Percentiles rank a stretch among this genome's conserved stretches.
These are phyloP conservation scores for Lactarius psammicola DNA, from an alignment of 768 basidiomycete species.

Conservation along the genomic window DNA sequence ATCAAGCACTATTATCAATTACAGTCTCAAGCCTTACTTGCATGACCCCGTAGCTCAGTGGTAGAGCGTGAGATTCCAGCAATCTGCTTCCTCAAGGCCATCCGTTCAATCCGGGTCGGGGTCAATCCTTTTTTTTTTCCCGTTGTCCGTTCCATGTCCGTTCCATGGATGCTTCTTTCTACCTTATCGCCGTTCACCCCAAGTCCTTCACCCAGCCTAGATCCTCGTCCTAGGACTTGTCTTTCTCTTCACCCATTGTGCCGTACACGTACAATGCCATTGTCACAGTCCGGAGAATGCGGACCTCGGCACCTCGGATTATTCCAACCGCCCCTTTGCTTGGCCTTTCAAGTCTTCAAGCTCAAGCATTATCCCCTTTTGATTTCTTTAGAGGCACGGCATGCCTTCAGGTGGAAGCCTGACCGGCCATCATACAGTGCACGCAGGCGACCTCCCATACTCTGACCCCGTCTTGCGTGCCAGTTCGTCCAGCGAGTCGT, in stretches of 20 bases:
- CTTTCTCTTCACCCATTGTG: not conserved
- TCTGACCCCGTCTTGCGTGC: conserved; percentile 3
- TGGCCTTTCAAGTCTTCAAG: not conserved
- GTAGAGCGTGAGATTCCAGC: conserved; percentile 32
- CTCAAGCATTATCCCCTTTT: not conserved
- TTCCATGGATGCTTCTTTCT: not conserved
- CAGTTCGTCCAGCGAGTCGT: conserved; percentile 1
- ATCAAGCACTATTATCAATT: not conserved
- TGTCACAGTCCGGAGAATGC: not conserved
- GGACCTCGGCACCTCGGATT: not conserved
- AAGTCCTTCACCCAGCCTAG: not conserved
- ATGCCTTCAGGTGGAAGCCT: not conserved
- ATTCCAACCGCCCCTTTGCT: not conserved
- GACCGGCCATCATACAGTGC: not conserved
- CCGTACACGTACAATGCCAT: not conserved
- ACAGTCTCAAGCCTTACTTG: not conserved
- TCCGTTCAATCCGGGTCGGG: conserved; percentile 32
- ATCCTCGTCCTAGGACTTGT: not conserved
- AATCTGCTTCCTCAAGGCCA: conserved; percentile 28
- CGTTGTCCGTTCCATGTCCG: no score
- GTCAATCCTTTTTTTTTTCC: conserved; percentile 15
- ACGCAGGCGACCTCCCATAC: conserved; percentile 9
- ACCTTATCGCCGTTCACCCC: not conserved
- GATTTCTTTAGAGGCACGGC: not conserved
- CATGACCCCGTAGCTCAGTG: conserved; percentile 30